A percentile compares a stretch with the other conserved stretches of the same genome.
Conservation (phyloP, 2,329 filamentous ascomycete genomes). For the Phyllosticta citrichinensis region DNA sequence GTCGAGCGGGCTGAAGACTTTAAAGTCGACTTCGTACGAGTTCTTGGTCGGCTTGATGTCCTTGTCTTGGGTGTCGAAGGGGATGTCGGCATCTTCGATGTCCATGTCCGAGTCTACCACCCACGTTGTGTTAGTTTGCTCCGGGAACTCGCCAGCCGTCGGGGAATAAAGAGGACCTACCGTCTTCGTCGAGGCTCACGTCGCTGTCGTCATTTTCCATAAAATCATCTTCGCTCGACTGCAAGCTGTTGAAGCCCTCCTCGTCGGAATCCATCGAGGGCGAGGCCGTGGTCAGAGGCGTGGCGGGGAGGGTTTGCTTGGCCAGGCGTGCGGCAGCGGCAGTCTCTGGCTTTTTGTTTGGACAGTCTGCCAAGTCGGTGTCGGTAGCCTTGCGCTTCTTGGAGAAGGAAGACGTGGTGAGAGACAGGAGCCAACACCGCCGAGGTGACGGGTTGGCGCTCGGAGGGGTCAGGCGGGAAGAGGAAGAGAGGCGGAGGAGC, state of each 20-base stretch:
- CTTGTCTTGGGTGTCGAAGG: slow-evolving; percentile 55
- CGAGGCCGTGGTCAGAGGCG: slow-evolving; percentile 25
- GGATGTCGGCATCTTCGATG: slow-evolving; percentile 50
- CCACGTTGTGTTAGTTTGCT: slow-evolving; percentile 10
- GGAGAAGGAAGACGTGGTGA: slow-evolving; percentile 28
- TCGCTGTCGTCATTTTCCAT: slow-evolving; percentile 72
- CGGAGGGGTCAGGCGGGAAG: slow-evolving; percentile 14
- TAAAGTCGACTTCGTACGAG: slow-evolving; percentile 75
- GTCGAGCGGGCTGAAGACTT: slow-evolving; percentile 67
- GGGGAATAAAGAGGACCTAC: slow-evolving; percentile 18
- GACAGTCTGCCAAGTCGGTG: slow-evolving; percentile 20
- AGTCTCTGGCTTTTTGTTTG: slow-evolving; percentile 21
- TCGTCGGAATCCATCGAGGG: slow-evolving; percentile 87
- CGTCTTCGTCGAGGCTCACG: slow-evolving; percentile 35
- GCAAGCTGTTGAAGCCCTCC: slow-evolving; percentile 69
- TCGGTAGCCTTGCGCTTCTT: slow-evolving; percentile 32
- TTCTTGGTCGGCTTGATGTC: slow-evolving; percentile 65
- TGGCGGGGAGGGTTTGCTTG: slow-evolving; percentile 19
- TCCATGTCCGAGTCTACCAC: slow-evolving; percentile 40
- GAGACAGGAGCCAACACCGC: slow-evolving; percentile 25
- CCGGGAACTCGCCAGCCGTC: background rate
- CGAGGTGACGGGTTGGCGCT: slow-evolving; percentile 28
- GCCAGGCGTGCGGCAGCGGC: slow-evolving; percentile 9
- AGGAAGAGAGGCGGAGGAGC: background rate
- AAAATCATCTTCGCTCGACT: slow-evolving; percentile 66